Evolutionary conservation across 768 basidiomycete genomes (phyloP), one percentile per base, ranked within the genome.

Genomic region (Pleurotus ostreatus): DNA sequence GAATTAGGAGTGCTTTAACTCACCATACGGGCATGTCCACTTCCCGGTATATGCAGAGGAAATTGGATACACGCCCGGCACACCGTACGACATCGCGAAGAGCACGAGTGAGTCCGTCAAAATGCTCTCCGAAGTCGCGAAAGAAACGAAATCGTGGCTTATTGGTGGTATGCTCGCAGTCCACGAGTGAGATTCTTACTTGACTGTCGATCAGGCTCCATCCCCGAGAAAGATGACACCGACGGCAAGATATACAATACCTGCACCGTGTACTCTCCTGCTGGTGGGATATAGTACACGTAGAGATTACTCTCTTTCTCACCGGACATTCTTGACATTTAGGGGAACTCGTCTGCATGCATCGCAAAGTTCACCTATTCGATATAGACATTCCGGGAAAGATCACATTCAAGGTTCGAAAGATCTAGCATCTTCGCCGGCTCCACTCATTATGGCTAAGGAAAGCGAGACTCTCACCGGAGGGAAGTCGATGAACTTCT

Each of bases 351-450:
- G 81, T 98, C 12, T 88, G 89, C 0, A 83, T 81, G 39, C 94
- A 98, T 71, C 86, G 96, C 53, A 99, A 99, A 70, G 81, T 98
- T 1, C 97, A 99, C 66, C 76, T 99, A 4, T 99, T 98, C 70
- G 96, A 99, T 68, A 98, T 98, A 59, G 94, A 98, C 65, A 96
- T 99, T 51, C 89, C 90, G 0, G 93, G 92, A 13, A 87, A 91
- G 67, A 94, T 96, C 67, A 91, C 70, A 16, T 94, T 94, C 79
- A 92, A 91, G 77, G 93, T 86, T 55, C 43, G 61, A 39, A 30
- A 43, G 5, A n/a, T 5, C 47, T 8, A 6, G 16, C 16, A 23
- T 49, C n/a, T 26, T 25, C 11, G 5, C 16, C 58, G 18, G 53
- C 55, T 52, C 60, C 61, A 41, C 44, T 51, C 37, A 12, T 11